phyloP scores from a whole-genome alignment of 202 grass and related monocot genomes.

The Cymbopogon flexuosus region DNA sequence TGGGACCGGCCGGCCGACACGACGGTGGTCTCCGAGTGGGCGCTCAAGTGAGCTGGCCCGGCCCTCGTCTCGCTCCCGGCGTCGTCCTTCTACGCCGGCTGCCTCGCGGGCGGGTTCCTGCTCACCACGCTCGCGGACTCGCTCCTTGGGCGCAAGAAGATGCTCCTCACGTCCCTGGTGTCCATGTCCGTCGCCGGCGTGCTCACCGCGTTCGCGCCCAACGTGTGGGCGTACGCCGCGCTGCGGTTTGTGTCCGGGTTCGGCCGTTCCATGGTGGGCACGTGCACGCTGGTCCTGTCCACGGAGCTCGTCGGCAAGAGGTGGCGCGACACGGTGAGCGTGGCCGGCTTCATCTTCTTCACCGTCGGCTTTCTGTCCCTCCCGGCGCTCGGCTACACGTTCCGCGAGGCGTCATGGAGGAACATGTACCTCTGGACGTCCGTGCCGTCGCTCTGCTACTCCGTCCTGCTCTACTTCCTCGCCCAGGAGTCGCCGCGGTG shows the following conservation, averaged over 20 bases:
- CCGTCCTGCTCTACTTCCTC: slow-evolving; percentile 46
- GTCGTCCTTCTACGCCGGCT: slow-evolving; percentile 72
- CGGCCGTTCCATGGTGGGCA: slow-evolving; percentile 59
- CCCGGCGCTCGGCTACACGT: slow-evolving; percentile 61
- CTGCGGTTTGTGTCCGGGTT: slow-evolving; percentile 68
- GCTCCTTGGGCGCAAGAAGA: slow-evolving; percentile 65
- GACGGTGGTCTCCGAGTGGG: slow-evolving; percentile 80
- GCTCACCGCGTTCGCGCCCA: slow-evolving; percentile 61
- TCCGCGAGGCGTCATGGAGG: slow-evolving; percentile 55
- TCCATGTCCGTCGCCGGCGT: slow-evolving; percentile 63
- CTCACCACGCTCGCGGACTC: slow-evolving; percentile 76
- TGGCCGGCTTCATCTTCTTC: slow-evolving; percentile 72
- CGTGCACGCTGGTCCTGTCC: slow-evolving; percentile 61
- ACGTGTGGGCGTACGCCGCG: slow-evolving; percentile 73
- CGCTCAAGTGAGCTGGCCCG: slow-evolving; percentile 61
- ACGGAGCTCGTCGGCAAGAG: slow-evolving; percentile 65
- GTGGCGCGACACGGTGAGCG: slow-evolving; percentile 72
- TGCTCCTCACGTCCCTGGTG: slow-evolving; percentile 53
- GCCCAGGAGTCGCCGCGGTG: slow-evolving; percentile 88
- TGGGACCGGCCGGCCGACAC: slow-evolving; percentile 50
- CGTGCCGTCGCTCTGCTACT: slow-evolving; percentile 58
- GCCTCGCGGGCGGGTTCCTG: slow-evolving; percentile 68
- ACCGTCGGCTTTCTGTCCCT: slow-evolving; percentile 75
- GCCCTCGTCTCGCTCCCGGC: slow-evolving; percentile 69
- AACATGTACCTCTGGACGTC: slow-evolving; percentile 75